Base-by-base conservation (phyloP, 2,329 filamentous ascomycete species). In the Alternaria sp. region DNA sequence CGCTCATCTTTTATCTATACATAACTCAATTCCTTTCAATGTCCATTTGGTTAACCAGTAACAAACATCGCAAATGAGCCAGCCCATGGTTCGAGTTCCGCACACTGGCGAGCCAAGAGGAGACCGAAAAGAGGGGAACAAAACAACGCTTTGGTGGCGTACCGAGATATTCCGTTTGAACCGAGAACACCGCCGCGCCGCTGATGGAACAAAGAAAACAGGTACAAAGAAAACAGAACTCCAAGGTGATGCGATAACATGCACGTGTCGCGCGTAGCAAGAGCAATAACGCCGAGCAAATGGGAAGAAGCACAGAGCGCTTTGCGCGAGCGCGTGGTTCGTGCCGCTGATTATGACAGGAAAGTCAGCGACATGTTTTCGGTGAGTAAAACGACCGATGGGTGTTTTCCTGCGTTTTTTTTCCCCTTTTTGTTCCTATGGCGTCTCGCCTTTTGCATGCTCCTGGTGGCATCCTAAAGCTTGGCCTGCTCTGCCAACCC, bases 241-340 rank as follows among this genome's bases (percentile, higher is more conserved):
- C 68, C 68, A 65, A 40, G 50, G 40, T 59, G 62, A 70, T 70
- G 68, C 68, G 59, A 51, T 63, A 65, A 65, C 58, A 59, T 58
- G 50, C 56, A 55, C 55, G 60, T 56, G 52, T 47, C 23, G 30
- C 54, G 59, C 49, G 50, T 50, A 52, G 58, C 51, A 53, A 56
- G 36, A 32, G 51, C 26, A 65, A 65, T 19, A 66, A 59, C 60
- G 55, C 60, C 55, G 28, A 53, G 30, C 54, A 52, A 25, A 49
- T 50, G 43, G 36, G 15, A 45, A 43, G 13, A 47, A 59, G 61
- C 47, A 64, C 47, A 58, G 49, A 54, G 54, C 51, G 46, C 56
- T 59, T 50, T 55, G 56, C 60, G 60, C 56, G 56, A 59, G 49
- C 56, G 55, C 50, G 26, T 59, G 25, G 30, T 54, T 59, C 44